Percentiles rank a stretch among this genome's conserved stretches.
phyloP scores from a whole-genome alignment of 345 rosid species.

The Punica granatum region DNA sequence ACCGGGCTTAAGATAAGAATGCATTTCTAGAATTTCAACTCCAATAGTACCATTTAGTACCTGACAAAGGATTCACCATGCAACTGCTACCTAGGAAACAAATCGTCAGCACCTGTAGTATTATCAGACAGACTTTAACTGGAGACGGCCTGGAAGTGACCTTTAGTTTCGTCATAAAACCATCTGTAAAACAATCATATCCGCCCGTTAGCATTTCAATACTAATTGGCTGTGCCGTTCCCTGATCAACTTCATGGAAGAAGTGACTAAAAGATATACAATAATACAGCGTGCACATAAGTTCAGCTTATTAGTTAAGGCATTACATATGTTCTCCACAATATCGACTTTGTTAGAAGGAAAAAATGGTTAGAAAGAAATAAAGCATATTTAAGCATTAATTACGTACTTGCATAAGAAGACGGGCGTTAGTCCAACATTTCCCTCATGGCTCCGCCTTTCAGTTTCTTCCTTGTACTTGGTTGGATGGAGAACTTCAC shows the following conservation, averaged over 20 bases:
- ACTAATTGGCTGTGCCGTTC: not conserved
- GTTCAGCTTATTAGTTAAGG: not conserved
- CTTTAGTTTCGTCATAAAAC: slow-evolving; percentile 55
- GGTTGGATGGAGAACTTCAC: slow-evolving; percentile 45
- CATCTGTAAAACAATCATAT: slow-evolving; percentile 35
- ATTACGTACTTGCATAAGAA: slow-evolving; percentile 58
- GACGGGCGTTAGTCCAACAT: slow-evolving; percentile 23
- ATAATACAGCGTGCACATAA: not conserved
- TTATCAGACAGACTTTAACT: slow-evolving; percentile 12
- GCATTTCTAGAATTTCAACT: not conserved
- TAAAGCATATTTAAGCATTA: not conserved
- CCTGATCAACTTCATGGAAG: not conserved
- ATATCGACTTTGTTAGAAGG: not conserved
- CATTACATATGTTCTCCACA: not conserved
- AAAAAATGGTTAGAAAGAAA: not conserved
- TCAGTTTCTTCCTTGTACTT: slow-evolving; percentile 45
- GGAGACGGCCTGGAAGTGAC: slow-evolving; percentile 47
- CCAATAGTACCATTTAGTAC: slow-evolving; percentile 11
- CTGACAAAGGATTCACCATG: slow-evolving; percentile 17
- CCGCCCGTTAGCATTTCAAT: not conserved
- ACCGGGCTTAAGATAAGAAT: too few species aligned
- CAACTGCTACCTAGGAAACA: slow-evolving; percentile 1
- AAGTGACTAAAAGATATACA: not conserved
- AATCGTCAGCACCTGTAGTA: not conserved
- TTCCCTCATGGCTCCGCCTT: slow-evolving; percentile 31